Percentiles rank a stretch among this genome's conserved stretches.
Conservation (phyloP, 1,284 basidiomycete genomes). For the Ganoderma resinaceum region DNA sequence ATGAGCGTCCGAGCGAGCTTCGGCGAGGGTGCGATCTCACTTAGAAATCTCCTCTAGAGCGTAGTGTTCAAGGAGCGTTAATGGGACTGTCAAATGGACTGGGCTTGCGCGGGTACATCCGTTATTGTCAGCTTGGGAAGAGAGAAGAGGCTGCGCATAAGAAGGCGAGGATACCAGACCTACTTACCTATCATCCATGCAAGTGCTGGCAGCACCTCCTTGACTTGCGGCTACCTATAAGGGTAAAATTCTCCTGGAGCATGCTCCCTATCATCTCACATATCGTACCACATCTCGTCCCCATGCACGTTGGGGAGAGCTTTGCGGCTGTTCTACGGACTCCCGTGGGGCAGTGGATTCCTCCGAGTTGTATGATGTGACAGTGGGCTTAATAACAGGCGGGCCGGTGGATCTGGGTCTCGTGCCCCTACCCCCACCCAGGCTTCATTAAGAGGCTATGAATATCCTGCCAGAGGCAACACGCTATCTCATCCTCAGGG, state of each 20-base stretch:
- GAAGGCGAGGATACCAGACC: background rate
- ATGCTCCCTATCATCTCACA: background rate
- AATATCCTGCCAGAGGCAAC: background rate
- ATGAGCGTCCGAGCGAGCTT: no score
- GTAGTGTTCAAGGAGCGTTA: no score
- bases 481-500: background rate
- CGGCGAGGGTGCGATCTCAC: no score
- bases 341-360: conserved; percentile 2
- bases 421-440: background rate
- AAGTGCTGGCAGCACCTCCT: background rate
- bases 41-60: no score
- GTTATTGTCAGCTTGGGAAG: no score
- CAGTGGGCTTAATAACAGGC: background rate
- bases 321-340: background rate
- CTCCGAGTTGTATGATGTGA: conserved; percentile 4
- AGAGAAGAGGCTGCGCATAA: background rate
- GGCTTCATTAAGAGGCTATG: background rate
- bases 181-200: background rate
- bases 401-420: background rate
- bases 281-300: background rate
- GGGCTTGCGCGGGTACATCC: no score
- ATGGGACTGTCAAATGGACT: no score
- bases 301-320: conserved; percentile 6
- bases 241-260: background rate
- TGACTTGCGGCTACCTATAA: background rate